These are phyloP conservation scores for Pilatotrama ljubarskyi DNA, from an alignment of 768 basidiomycete genomes.

Conservation along the genomic window DNA sequence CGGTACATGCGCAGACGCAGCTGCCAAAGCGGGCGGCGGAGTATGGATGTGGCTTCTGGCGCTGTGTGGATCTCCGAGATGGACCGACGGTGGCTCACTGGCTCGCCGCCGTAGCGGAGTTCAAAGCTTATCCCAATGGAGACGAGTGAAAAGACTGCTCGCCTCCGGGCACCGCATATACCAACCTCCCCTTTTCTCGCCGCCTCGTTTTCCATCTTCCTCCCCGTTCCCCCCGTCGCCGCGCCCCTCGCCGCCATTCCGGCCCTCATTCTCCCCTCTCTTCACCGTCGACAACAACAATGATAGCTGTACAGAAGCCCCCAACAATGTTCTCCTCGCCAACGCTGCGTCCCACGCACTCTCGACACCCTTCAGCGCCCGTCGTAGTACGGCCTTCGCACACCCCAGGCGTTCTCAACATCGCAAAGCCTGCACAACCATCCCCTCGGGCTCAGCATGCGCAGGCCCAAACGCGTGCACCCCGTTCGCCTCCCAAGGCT, in stretches of 20 bases:
- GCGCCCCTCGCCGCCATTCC: slow-evolving; percentile 26
- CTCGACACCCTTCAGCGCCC: slow-evolving; percentile 70
- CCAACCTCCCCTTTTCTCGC: slow-evolving; percentile 19
- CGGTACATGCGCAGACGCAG: background rate
- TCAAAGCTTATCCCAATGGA: slow-evolving; percentile 15
- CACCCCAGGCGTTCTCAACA: slow-evolving; percentile 70
- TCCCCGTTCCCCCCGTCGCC: slow-evolving; percentile 24
- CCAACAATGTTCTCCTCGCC: slow-evolving; percentile 32
- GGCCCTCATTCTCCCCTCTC: slow-evolving; percentile 21
- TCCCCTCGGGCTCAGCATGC: slow-evolving; percentile 38
- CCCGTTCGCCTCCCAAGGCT: slow-evolving; percentile 39
- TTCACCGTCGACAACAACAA: slow-evolving; percentile 23
- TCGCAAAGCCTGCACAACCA: slow-evolving; percentile 54
- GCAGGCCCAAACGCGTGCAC: slow-evolving; percentile 37
- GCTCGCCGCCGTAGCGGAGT: slow-evolving; percentile 11
- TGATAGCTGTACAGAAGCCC: slow-evolving; percentile 47
- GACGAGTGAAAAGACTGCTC: slow-evolving; percentile 13
- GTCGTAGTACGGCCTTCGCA: slow-evolving; percentile 69
- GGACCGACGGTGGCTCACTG: slow-evolving; percentile 6
- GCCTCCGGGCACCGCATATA: slow-evolving; percentile 17
- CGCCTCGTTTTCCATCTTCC: slow-evolving; percentile 26
- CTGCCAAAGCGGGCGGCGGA: background rate
- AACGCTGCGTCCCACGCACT: slow-evolving; percentile 42
- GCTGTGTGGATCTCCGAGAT: slow-evolving; percentile 14
- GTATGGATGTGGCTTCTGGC: background rate